Evolutionary conservation across 345 rosid genomes (phyloP).

Genomic region (Syzygium grande): DNA sequence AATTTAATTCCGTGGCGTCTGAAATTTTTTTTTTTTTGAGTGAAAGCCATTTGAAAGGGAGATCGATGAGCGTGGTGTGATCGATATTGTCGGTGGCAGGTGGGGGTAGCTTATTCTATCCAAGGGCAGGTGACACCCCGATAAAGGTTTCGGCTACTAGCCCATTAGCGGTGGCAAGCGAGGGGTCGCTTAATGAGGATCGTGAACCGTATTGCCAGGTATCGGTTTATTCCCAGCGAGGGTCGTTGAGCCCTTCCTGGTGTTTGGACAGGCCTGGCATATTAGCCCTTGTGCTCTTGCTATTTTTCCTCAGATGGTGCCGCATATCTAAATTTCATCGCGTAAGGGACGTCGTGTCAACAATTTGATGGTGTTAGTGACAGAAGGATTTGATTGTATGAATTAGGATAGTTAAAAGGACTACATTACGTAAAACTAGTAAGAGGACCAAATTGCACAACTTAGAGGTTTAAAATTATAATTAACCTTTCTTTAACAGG

Average conservation of each 20-base stretch:
- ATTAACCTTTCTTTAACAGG: not conserved
- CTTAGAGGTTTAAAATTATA: not conserved
- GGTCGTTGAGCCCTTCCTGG: not conserved
- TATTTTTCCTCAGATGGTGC: not conserved
- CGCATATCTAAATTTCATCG: not conserved
- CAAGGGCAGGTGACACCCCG: accelerated
- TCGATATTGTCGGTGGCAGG: not conserved
- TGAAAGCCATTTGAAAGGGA: accelerated
- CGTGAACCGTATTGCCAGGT: accelerated
- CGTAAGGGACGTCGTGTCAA: accelerated
- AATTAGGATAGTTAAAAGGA: not conserved
- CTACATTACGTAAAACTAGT: not conserved
- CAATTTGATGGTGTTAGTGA: not conserved
- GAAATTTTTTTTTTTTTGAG: not conserved
- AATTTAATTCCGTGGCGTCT: not conserved
- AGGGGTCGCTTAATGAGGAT: accelerated
- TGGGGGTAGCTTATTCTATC: accelerated
- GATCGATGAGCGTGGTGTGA: accelerated
- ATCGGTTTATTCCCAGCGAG: accelerated
- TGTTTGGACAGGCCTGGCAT: not conserved
- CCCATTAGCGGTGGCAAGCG: accelerated
- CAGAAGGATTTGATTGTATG: not conserved
- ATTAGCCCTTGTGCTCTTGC: not conserved
- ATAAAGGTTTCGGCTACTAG: accelerated
- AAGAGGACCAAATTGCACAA: not conserved